Conservation (phyloP, 148 eudicot species). For the Bassia scoparia region DNA sequence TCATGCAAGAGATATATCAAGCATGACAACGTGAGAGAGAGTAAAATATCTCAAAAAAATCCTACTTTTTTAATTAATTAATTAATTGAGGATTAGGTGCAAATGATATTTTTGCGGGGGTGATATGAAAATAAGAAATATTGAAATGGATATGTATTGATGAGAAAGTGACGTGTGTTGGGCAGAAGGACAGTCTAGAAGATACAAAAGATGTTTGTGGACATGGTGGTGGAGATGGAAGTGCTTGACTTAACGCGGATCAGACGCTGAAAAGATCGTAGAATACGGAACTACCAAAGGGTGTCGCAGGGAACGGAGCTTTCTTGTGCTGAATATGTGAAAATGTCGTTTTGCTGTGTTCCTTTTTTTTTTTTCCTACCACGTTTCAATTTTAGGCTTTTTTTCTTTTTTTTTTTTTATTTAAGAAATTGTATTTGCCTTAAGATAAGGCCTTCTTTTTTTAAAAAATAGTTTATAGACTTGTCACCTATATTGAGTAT, state of each 20-base stretch:
- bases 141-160: not conserved
- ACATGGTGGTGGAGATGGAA: conserved; percentile 76
- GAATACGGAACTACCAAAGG: conserved; percentile 28
- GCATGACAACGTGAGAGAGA: conserved; percentile 60
- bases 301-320: conserved; percentile 30
- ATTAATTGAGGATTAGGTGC: not conserved
- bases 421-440: not conserved
- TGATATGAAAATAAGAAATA: not conserved
- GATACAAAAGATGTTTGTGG: conserved; percentile 82
- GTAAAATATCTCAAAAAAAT: not conserved
- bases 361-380: not conserved
- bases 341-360: not conserved
- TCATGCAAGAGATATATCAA: conserved; percentile 74
- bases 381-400: not conserved
- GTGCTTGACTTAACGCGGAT: conserved; percentile 32
- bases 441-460: not conserved
- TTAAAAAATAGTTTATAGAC: conserved; percentile 2
- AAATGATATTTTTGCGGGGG: not conserved
- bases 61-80: not conserved
- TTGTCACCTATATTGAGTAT: not conserved
- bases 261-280: conserved; percentile 51
- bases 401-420: not conserved
- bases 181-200: conserved; percentile 68
- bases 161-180: not conserved
- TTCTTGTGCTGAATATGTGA: conserved; percentile 25